These are phyloP conservation scores for Remersonia thermophila DNA, from an alignment of 2,329 filamentous ascomycete genomes.

Conservation along the genomic window DNA sequence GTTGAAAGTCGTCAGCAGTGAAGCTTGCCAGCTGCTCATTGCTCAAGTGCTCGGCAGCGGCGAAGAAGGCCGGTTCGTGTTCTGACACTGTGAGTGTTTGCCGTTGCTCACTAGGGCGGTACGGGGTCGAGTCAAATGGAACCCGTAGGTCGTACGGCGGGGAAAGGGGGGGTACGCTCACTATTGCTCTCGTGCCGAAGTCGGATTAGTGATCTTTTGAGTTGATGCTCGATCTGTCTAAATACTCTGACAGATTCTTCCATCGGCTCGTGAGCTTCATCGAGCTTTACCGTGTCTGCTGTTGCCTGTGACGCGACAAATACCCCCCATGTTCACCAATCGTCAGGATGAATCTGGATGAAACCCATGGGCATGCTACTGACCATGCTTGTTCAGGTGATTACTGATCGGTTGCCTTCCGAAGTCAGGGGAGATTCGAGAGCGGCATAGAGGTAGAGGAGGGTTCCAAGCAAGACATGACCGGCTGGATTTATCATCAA, in stretches of 20 bases:
- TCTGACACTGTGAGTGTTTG: constrained; percentile 23
- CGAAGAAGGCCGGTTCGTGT: constrained; percentile 44
- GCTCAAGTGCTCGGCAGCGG: constrained; percentile 29
- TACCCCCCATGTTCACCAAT: too few relatives aligned
- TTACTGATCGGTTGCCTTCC: too few relatives aligned
- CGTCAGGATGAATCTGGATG: too few relatives aligned
- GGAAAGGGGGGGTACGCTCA: too few relatives aligned
- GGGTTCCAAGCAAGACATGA: too few relatives aligned
- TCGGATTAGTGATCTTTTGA: constrained; percentile 39
- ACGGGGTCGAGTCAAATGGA: background rate
- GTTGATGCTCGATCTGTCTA: constrained; percentile 34
- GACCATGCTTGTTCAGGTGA: constrained; percentile 2
- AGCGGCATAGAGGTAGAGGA: too few relatives aligned
- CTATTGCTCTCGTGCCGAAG: constrained; percentile 34
- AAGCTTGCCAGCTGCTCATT: constrained; percentile 28
- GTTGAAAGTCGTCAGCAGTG: constrained; percentile 27
- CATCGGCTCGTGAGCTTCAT: constrained; percentile 34
- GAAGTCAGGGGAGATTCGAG: too few relatives aligned
- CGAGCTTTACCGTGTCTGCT: constrained; percentile 40
- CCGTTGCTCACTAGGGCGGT: background rate
- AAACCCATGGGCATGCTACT: background rate
- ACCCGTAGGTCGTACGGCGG: too few relatives aligned
- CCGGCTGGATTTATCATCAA: too few relatives aligned
- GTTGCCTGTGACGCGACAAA: constrained; percentile 28
- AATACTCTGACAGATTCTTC: constrained; percentile 40